Evolutionary conservation across 2,329 filamentous ascomycete genomes (phyloP).

Genomic region (Ophiocordyceps camponoti-saundersi): DNA sequence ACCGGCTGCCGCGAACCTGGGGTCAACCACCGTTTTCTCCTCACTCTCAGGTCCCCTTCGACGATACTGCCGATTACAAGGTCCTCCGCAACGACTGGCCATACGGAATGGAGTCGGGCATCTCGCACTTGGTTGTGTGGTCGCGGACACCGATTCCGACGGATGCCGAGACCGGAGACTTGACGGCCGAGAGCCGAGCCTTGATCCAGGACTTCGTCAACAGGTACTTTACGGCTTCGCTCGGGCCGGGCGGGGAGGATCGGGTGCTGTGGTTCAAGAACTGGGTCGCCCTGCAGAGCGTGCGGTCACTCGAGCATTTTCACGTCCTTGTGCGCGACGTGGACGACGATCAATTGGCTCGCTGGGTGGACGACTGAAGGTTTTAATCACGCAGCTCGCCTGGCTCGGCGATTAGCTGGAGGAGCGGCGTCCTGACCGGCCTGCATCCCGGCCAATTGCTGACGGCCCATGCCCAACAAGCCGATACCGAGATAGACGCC

Average conservation of each 20-base stretch:
- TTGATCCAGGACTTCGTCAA: conserved; percentile 54
- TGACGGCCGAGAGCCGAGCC: conserved; percentile 49
- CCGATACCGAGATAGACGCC: conserved; percentile 36
- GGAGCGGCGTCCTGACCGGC: conserved; percentile 16
- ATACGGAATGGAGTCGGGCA: conserved; percentile 52
- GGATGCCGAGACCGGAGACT: conserved; percentile 50
- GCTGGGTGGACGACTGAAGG: conserved; percentile 33
- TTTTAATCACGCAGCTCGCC: conserved; percentile 30
- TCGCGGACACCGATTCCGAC: conserved; percentile 66
- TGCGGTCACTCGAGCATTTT: conserved; percentile 76
- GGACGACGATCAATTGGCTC: conserved; percentile 30
- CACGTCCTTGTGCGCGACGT: conserved; percentile 53
- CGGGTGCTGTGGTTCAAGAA: conserved; percentile 82
- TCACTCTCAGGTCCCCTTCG: conserved; percentile 31
- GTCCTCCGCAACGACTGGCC: conserved; percentile 89
- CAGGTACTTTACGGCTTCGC: conserved; percentile 45
- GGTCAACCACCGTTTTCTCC: conserved; percentile 37
- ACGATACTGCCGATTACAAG: conserved; percentile 39
- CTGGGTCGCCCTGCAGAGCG: conserved; percentile 75
- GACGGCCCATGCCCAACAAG: conserved; percentile 34
- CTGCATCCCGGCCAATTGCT: conserved; percentile 31
- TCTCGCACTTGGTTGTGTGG: conserved; percentile 84
- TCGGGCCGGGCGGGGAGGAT: conserved; percentile 30
- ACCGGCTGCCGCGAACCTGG: conserved; percentile 56
- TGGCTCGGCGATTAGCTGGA: conserved; percentile 34